Evolutionary conservation across 495 filamentous ascomycete species (phyloP).

Genomic region (Hyaloscypha bicolor): DNA sequence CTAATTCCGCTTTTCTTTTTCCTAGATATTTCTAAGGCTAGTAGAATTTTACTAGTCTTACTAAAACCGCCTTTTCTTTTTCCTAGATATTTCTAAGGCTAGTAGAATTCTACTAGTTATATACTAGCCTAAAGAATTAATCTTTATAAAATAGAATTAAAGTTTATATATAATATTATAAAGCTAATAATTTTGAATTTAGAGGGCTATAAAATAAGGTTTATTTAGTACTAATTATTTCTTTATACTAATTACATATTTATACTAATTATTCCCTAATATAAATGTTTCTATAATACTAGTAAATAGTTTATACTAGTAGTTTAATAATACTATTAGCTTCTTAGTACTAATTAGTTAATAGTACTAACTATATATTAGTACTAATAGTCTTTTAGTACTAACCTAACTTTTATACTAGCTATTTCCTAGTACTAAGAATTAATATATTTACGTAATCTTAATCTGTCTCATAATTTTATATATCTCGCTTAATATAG

Average conservation of each 20-base stretch:
- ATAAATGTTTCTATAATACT: constrained; percentile 15
- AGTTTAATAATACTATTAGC: constrained; percentile 20
- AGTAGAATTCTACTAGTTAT: too few relatives aligned
- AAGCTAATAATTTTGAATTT: too few relatives aligned
- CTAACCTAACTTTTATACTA: constrained; percentile 2
- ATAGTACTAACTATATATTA: constrained; percentile 16
- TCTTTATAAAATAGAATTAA: too few relatives aligned
- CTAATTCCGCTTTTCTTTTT: too few relatives aligned
- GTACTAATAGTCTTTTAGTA: constrained; percentile 16
- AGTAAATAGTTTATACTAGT: constrained; percentile 18
- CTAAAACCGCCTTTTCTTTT: too few relatives aligned
- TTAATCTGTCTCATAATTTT: background rate
- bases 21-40: too few relatives aligned
- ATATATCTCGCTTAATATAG: background rate
- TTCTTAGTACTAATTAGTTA: constrained; percentile 20
- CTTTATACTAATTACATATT: constrained; percentile 18
- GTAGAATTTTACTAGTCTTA: too few relatives aligned
- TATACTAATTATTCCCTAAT: constrained; percentile 12
- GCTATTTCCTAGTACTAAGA: background rate
- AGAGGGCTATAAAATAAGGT: background rate
- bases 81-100: too few relatives aligned
- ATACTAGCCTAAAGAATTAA: too few relatives aligned
- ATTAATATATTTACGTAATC: too few relatives aligned
- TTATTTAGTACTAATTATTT: constrained; percentile 10
- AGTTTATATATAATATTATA: too few relatives aligned